Evolutionary conservation across 257 asterid species (phyloP).

Genomic region (Cinchona pubescens): DNA sequence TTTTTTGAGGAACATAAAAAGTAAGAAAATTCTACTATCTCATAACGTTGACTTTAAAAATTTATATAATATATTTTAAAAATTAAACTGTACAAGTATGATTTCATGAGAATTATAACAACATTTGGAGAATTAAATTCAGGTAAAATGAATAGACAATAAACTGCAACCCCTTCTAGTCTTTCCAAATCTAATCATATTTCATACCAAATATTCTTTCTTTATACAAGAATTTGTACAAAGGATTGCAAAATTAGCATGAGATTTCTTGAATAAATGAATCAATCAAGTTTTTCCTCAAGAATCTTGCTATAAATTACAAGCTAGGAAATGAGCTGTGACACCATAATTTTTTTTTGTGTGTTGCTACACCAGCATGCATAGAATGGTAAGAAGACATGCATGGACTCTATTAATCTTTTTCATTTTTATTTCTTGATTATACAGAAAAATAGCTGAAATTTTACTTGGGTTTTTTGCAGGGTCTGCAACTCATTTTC

Average conservation of each 20-base stretch:
- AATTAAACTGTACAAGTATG: not conserved
- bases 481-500: conserved; percentile 9
- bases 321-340: not conserved
- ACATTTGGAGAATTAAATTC: not conserved
- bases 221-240: not conserved
- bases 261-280: not conserved
- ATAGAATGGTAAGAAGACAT: conserved; percentile 2
- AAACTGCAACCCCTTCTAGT: not conserved
- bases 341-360: not conserved
- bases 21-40: too few species aligned
- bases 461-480: not conserved
- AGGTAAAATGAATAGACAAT: not conserved
- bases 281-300: not conserved
- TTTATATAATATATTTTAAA: too few species aligned
- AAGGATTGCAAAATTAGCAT: not conserved
- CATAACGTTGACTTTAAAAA: too few species aligned
- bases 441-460: not conserved
- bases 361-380: not conserved
- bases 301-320: not conserved
- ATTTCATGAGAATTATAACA: too few species aligned
- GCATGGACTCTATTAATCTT: not conserved
- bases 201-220: not conserved
- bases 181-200: not conserved
- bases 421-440: not conserved
- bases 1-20: too few species aligned